Base-by-base conservation (phyloP, 192 early-diverging fungal genomes). In the Coemansia sp. region DNA sequence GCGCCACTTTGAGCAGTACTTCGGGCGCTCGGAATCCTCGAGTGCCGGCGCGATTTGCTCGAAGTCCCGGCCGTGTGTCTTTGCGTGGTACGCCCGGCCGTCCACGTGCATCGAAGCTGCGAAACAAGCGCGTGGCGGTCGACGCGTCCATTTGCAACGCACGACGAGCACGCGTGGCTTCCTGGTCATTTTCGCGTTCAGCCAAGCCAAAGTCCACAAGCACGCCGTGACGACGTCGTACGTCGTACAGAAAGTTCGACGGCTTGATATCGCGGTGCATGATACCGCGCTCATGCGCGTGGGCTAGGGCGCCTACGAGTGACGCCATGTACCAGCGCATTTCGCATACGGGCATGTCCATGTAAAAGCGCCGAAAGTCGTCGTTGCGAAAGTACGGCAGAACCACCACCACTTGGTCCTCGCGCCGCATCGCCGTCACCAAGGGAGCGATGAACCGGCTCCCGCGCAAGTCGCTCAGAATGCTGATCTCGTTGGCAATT, bases 201-300 rank as follows among this genome's bases (percentile, higher is more conserved):
- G 93, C 93, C 32, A 98, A 75, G 5, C 96, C 96, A 88, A 98
- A 97, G 66, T 98, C 96, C 3, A 93, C 90, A 19, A 98, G 69
- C 13, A 93, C 85, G 4, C 96, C 96, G 1, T 85, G 93, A 19
- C 83, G 78, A 12, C 69, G 66, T n/a, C 74, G 61, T 2, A 83
- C 60, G 53, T 90, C 84, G 70, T 89, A 98, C n/a, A 98, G 81
- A 74, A 98, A 98, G 62, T 98, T 98, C 50, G 87, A 88, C 3
- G 96, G 96, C 65, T 98, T 98, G 61, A 98, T 85, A 62, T 98
- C 96, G 37, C 95, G 82, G 60, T 98, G 96, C 45, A 98, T 84
- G 51, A 95, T 90, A 10, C 81, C 78, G 29, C 84, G 71, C 7
- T 58, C 47, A 63, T 97, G 94, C 5, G 93, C 72, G 54, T 88